Base-by-base conservation (phyloP, 1,284 basidiomycete species). In the Pseudozyma tsukubaensis region DNA sequence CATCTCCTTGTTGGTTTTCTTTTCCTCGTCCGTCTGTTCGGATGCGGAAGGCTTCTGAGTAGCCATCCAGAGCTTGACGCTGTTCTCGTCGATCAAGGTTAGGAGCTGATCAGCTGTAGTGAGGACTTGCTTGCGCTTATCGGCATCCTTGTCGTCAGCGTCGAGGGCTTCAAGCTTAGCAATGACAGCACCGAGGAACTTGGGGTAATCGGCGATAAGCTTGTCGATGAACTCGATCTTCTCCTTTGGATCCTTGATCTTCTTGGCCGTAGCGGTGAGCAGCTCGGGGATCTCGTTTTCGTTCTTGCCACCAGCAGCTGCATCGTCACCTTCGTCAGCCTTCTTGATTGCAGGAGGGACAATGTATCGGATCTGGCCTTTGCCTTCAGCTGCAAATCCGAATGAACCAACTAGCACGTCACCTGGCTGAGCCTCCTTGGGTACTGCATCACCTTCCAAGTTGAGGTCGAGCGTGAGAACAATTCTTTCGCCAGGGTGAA, bases 361-460 rank as follows among this genome's bases (percentile, higher is more conserved):
- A 37, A 85, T 73, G 72, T 84, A 81, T 8, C 72, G 65, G 34
- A 84, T 67, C 48, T 72, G 66, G 32, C 70, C 63, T 50, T 79
- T 76, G 40, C 77, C 80, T 50, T 81, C 69, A 13, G 75, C 59
- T 6, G 74, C 72, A 36, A 85, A 78, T 8, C 72, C 65, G 24
- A 85, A 77, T 9, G 69, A 62, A n/a, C 84, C 84, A 1, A 84
- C 64, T 3, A 85, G 67, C 11, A 85, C 45, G 54, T 85, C 84
- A 14, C 84, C 84, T 0, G 78, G 63, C 65, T 78, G 72, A 14
- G 78, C 82, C 58, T 80, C 81, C 57, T 83, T 83, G 43, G 83
- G 83, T 48, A 83, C 67, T 7, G 64, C 60, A 44, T 85, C 84
- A 32, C 78, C 81, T 43, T 80, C 72, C 18, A 85, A 70, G 57